Evolutionary conservation across 495 filamentous ascomycete species (phyloP), one percentile per base, ranked within the genome.

Genomic region (Bacidia rubella): DNA sequence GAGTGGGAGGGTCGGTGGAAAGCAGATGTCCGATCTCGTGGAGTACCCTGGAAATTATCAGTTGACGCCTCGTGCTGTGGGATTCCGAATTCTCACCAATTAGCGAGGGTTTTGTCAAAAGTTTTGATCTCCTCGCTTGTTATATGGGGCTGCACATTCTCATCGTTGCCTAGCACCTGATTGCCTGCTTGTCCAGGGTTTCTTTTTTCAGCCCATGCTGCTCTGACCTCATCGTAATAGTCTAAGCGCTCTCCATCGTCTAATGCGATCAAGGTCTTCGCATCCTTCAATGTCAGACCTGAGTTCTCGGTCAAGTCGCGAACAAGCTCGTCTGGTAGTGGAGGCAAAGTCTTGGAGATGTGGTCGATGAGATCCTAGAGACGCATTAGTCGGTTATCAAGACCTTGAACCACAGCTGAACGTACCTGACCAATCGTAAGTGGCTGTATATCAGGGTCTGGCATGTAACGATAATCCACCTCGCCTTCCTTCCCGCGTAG

Each of bases 401-500:
- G n/a, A 17, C 40, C 27, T 0, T 2, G 21, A 9, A 22, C 35
- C 19, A 26, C 3, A 42, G 40, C 11, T 32, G 22, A 24, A 58
- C 65, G 20, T 23, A 71, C 68, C 47, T 75, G 57, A 11, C 79
- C 82, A 56, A 99, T 82, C 2, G 86, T 61, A 10, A 99, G 70
- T 0, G 93, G 86, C 0, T 75, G 76, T 10, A 99, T 69, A 65
- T 99, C 92, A 1, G 92, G 87, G 64, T 99, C 92, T 1, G 92
- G 92, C 93, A 98, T 97, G 64, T 97, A 98, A 42, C 92, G 75
- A 63, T 98, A 98, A 60, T 98, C 92, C 1, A 97, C 87, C 60
- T 95, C 90, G 39, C 92, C 93, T 62, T 98, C 92, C 66, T 98
- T 98, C 11, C 87, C 89, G 56, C 92, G 76, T 15, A 98, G 65